Percentiles rank a stretch among this genome's conserved stretches.
Evolutionary conservation across 2,329 filamentous ascomycete species (phyloP).

Genomic region (Cadophora sp.): DNA sequence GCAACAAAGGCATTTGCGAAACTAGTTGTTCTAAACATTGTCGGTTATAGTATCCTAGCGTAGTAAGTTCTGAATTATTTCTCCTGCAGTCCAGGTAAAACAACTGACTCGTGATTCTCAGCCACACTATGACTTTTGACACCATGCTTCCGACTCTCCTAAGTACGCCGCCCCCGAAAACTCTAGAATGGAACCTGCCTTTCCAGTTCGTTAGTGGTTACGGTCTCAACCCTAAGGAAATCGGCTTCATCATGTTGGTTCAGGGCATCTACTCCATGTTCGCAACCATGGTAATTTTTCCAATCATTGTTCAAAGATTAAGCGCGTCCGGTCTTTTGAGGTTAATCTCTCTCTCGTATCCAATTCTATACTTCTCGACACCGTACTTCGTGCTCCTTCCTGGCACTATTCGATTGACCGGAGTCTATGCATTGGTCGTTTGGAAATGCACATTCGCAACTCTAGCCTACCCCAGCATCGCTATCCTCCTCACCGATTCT

Average conservation of each 20-base stretch:
- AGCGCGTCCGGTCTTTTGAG: constrained; percentile 85
- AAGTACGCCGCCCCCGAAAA: constrained; percentile 49
- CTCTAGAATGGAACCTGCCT: constrained; percentile 65
- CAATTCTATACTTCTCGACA: constrained; percentile 83
- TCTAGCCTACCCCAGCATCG: constrained; percentile 88
- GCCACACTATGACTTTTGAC: constrained; percentile 97
- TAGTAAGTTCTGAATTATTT: constrained; percentile 71
- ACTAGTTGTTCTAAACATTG: constrained; percentile 85
- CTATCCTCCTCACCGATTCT: constrained; percentile 87
- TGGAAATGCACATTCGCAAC: constrained; percentile 95
- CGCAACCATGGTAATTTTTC: constrained; percentile 78
- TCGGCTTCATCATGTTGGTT: constrained; percentile 86
- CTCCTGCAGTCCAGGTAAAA: no score
- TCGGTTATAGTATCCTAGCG: constrained; percentile 89
- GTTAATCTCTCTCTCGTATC: constrained; percentile 81
- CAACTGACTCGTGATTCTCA: no score
- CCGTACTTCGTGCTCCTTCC: constrained; percentile 91
- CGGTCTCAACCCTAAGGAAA: constrained; percentile 79
- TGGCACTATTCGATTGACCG: constrained; percentile 70
- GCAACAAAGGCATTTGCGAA: constrained; percentile 75
- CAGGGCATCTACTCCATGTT: constrained; percentile 92
- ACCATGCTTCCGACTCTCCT: constrained; percentile 92
- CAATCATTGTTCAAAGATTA: constrained; percentile 74
- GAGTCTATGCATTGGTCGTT: constrained; percentile 78
- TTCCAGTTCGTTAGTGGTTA: constrained; percentile 95